Evolutionary conservation across 2,329 filamentous ascomycete genomes (phyloP), one percentile per base, ranked within the genome.

Genomic region (Uncinocarpus reesii): DNA sequence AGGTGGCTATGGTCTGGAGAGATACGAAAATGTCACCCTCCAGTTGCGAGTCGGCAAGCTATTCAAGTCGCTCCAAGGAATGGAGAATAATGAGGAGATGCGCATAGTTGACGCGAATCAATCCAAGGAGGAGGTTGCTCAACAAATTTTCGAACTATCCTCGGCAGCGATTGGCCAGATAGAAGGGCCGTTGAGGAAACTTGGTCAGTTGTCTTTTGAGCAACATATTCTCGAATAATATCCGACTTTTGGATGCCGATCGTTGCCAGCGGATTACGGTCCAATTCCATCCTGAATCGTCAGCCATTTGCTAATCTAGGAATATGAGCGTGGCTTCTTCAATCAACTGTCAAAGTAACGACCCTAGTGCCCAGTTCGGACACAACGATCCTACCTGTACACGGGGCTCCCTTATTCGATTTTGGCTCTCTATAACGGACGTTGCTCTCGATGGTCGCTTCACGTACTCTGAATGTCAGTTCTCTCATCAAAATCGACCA

Each of bases 401-500:
- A 3, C 32, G 4, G 2, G 13, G 20, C 23, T 11, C 23, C 23
- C 2, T 18, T 28, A 5, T 31, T 29, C 16, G 10, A 13, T 15
- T 26, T 21, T 13, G 15, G 10, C 45, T 24, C 32, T 13, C 26
- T 32, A 36, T 3, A 36, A 21, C 23, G 26, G 1, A n/a, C 13
- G 5, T 38, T 38, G 18, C 67, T 71, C 50, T 68, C 67, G 16
- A 13, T 62, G 26, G 23, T 8, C 3, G 18, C 24, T n/a, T 83
- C 88, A 20, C 86, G 76, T 29, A 78, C 71, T 26, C 90, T 76
- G 42, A 95, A 67, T 43, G 77, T 92, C 56, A 94, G 66, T 61
- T 94, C 89, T 60, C 81, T 89, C 69, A 93, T 83, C 67, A 95
- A 78, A 41, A 84, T 77, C 0, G 74, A 71, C 90, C 90, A 96